Evolutionary conservation across 2,329 filamentous ascomycete genomes (phyloP), one percentile per base, ranked within the genome.

Genomic region (Pseudogymnoascus verrucosus): DNA sequence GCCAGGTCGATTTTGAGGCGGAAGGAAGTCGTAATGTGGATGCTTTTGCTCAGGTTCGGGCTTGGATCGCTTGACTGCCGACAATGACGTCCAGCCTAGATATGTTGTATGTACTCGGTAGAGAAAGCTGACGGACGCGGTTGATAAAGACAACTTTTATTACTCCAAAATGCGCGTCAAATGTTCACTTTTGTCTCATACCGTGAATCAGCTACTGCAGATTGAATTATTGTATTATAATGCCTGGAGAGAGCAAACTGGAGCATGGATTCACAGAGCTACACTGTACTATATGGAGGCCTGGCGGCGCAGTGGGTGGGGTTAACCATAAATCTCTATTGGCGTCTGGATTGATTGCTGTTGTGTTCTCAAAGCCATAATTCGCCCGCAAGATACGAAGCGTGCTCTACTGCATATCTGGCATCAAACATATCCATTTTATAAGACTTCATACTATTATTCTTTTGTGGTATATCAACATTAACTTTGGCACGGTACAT

Each of bases 11-110:
- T 16, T 57, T 57, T 57, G 51, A 57, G 51, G 51, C 51, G 51
- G 51, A 57, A 57, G 28, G 28, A 14, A 21, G 51, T 57, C 51
- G 51, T 34, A 57, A 57, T 57, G 51, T 57, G 51, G 51, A 57
- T 57, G 51, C 51, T 57, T 57, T 57, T 57, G 51, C 51, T 34
- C 28, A 57, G 28, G 51, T 57, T 57, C 51, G 51, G 51, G 34
- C 51, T 57, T 57, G 51, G 16, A 57, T 57, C 51, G 51, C 51
- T 57, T 57, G 51, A 57, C 51, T 57, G 51, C 51, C 28, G 51
- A 57, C 51, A 57, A 57, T 57, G 51, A 57, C 51, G 51, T 57
- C 51, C 51, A 57, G 51, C 51, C n/a, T 57, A 21, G 51, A 57
- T 57, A 34, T 57, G 47, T 5, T 54, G 51, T 21, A 57, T 34